phyloP scores from a whole-genome alignment of 495 filamentous ascomycete genomes.

The Peziza echinospora region DNA sequence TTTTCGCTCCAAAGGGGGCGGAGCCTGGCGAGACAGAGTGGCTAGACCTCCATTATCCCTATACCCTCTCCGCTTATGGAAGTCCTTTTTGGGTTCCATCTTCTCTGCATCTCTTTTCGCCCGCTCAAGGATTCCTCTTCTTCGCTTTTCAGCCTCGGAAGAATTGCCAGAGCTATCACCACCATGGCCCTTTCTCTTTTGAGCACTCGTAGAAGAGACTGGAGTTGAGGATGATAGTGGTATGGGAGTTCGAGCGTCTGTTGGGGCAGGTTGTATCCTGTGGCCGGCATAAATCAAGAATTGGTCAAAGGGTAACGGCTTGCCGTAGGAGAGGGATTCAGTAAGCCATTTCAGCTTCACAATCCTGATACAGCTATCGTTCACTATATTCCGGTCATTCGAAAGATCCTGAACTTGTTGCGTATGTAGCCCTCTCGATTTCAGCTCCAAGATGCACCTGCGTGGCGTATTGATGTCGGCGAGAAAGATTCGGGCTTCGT shows the following conservation, averaged over 20 bases:
- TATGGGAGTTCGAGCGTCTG: too few species aligned
- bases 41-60: neutral
- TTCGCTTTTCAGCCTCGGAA: too few species aligned
- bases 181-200: too few species aligned
- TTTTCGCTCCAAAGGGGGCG: conserved; percentile 2
- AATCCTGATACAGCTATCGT: neutral
- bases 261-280: too few species aligned
- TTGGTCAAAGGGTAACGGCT: too few species aligned
- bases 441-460: conserved; percentile 5
- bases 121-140: too few species aligned
- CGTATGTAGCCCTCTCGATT: conserved; percentile 1
- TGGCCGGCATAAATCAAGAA: too few species aligned
- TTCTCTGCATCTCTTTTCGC: neutral
- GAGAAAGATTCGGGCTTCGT: conserved; percentile 51
- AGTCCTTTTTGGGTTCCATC: neutral
- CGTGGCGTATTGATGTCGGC: conserved; percentile 38
- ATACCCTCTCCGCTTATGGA: neutral
- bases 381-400: neutral
- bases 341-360: neutral
- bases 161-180: too few species aligned
- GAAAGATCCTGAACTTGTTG: too few species aligned
- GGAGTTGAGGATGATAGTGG: too few species aligned
- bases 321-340: too few species aligned
- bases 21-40: neutral
- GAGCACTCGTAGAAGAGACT: too few species aligned